Conservation (phyloP, 345 rosid species). For the Dipteronia sinensis region DNA sequence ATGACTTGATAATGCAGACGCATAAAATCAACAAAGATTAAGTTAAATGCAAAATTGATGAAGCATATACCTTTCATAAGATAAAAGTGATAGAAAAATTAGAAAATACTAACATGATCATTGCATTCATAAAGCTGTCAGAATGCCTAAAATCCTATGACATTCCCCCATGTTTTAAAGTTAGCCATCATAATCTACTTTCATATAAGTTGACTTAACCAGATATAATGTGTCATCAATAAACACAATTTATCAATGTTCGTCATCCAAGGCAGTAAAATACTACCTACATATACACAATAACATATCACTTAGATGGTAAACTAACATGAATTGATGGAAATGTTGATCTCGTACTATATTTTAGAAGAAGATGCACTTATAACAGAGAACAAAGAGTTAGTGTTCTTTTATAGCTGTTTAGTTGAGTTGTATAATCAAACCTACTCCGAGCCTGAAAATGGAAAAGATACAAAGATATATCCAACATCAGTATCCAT, state of each 20-base stretch:
- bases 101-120: not conserved
- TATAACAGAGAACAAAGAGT: too few relatives aligned
- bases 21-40: slow-evolving; percentile 6
- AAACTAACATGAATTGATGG: too few relatives aligned
- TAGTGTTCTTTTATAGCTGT: not conserved
- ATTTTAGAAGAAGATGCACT: too few relatives aligned
- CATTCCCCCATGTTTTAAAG: not conserved
- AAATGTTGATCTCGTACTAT: too few relatives aligned
- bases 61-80: slow-evolving; percentile 7
- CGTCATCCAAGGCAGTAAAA: too few relatives aligned
- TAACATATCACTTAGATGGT: too few relatives aligned
- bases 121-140: not conserved
- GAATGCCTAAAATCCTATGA: slow-evolving; percentile 14
- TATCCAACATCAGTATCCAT: not conserved
- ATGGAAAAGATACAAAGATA: not conserved
- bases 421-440: not conserved
- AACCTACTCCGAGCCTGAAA: not conserved
- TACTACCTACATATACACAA: too few relatives aligned
- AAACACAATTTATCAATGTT: not conserved
- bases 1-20: slow-evolving; percentile 8
- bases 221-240: not conserved
- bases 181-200: not conserved
- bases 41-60: slow-evolving; percentile 8
- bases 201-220: not conserved
- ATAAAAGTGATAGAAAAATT: slow-evolving; percentile 7